Conservation (phyloP, 495 filamentous ascomycete genomes). For the Schizothecium vesticola region DNA sequence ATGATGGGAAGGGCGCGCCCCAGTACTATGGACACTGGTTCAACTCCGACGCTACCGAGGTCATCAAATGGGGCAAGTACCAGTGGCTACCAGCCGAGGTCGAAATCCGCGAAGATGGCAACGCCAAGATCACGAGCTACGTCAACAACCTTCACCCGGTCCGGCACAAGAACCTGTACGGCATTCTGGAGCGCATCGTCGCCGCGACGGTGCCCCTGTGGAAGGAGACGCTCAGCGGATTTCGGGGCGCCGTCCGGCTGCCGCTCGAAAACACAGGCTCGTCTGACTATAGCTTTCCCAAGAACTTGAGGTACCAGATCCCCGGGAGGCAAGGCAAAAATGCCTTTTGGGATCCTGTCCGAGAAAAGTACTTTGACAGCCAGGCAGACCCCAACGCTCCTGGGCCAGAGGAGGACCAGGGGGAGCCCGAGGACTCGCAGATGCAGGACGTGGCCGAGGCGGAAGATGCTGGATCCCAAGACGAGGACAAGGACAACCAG, state of each 20-base stretch:
- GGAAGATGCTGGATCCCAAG: background rate
- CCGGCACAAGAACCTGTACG: slow-evolving; percentile 44
- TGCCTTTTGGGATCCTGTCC: slow-evolving; percentile 7
- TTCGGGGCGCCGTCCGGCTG: slow-evolving; percentile 13
- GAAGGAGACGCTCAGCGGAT: slow-evolving; percentile 32
- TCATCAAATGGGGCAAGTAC: slow-evolving; percentile 25
- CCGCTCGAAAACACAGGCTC: background rate
- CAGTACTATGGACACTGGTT: background rate
- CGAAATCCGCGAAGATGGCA: slow-evolving; percentile 34
- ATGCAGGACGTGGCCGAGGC: background rate
- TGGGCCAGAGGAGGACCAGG: background rate
- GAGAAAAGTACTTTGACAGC: background rate
- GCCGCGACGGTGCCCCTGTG: slow-evolving; percentile 45
- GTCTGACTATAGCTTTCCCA: slow-evolving; percentile 11
- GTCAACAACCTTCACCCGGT: slow-evolving; percentile 59
- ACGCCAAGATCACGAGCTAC: slow-evolving; percentile 61
- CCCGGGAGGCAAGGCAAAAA: slow-evolving; percentile 9
- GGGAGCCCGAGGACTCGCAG: background rate
- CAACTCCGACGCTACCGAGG: background rate
- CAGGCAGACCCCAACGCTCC: background rate
- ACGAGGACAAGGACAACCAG: background rate
- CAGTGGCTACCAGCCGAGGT: slow-evolving; percentile 61
- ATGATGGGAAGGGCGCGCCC: background rate
- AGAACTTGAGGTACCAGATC: slow-evolving; percentile 14
- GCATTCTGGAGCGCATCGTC: slow-evolving; percentile 47